A percentile compares a stretch with the other conserved stretches of the same genome.
phyloP scores from a whole-genome alignment of 805 yeast genomes.

The Wickerhamomyces bovis region DNA sequence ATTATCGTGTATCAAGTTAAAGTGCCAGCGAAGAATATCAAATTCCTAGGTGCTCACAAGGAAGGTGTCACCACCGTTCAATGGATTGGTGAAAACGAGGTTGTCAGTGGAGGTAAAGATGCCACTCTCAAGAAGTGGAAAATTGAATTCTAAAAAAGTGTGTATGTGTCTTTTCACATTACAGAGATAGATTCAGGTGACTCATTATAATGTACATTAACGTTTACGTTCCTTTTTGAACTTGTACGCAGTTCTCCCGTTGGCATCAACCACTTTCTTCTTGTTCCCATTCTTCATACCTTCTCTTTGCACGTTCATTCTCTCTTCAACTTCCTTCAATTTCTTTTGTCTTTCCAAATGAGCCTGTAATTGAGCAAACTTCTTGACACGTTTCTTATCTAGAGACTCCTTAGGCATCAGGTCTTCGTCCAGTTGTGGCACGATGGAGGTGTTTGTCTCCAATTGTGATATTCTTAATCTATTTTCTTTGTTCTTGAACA shows the following conservation, averaged over 20 bases:
- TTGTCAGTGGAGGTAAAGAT: conserved; percentile 76
- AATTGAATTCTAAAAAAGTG: conserved; percentile 17
- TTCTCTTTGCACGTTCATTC: conserved; percentile 75
- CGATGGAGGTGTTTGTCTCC: conserved; percentile 30
- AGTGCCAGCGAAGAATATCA: conserved; percentile 71
- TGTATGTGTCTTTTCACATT: background rate
- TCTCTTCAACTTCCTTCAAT: conserved; percentile 59
- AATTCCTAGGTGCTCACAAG: conserved; percentile 75
- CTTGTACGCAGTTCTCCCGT: conserved; percentile 69
- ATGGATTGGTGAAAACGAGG: conserved; percentile 50
- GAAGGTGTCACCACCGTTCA: conserved; percentile 73
- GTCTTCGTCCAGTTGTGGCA: conserved; percentile 20
- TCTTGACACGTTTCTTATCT: conserved; percentile 52
- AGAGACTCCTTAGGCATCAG: conserved; percentile 32
- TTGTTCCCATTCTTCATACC: conserved; percentile 87
- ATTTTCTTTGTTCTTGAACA: conserved; percentile 64
- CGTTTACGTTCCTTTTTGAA: conserved; percentile 80
- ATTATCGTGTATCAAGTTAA: conserved; percentile 74
- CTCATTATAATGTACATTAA: conserved; percentile 12
- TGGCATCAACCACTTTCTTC: conserved; percentile 60
- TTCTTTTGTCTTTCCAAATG: conserved; percentile 67
- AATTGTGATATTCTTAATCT: conserved; percentile 61
- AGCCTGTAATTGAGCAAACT: conserved; percentile 51
- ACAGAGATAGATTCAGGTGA: background rate
- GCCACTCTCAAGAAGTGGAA: conserved; percentile 75